Base-by-base conservation (phyloP, 202 grass and related monocot genomes). In the Musa balbisiana region DNA sequence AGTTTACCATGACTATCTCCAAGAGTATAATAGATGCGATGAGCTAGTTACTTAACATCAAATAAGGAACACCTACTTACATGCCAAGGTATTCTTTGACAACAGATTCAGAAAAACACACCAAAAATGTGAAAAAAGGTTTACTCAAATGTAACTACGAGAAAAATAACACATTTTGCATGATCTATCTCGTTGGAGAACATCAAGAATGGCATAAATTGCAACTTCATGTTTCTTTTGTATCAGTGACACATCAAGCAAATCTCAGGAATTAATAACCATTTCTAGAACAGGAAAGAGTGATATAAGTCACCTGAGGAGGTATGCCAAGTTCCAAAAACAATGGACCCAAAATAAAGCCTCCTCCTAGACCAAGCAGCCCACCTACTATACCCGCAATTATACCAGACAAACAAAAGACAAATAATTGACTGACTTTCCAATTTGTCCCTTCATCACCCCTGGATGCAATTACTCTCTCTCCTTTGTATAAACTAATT, bases 241-340 rank as follows among this genome's bases (percentile, higher is more conserved):
- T 10, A 60, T 58, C 14, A 16, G 3, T 58, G 3, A 16, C 16
- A 58, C 62, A 50, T 52, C 6, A 9, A 11, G 67, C 33, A 51
- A 11, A 52, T 51, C 33, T 21, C 9, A 51, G 33, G 19, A 51
- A 69, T 10, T 63, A 75, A 20, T 62, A 62, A 64, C 15, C 21
- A 9, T 71, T 62, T 12, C 55, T 17, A 66, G 4, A 33, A 59
- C 19, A 58, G 16, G 21, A 13, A 16, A 9, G 22, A 62, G 27
- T 19, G 23, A 25, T 20, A 11, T 6, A 66, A 68, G 60, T 58
- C 76, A 91, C 93, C 84, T 97, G 90, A 25, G 90, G 93, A 87
- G 90, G 87, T 76, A 92, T 88, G 65, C 90, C 93, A 10, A 91
- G 85, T 87, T 97, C 93, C 78, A 97, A 85, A 69, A 97, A 97